Evolutionary conservation across 768 basidiomycete species (phyloP), one percentile per base, ranked within the genome.

Genomic region (Leccinum aurantiacum): DNA sequence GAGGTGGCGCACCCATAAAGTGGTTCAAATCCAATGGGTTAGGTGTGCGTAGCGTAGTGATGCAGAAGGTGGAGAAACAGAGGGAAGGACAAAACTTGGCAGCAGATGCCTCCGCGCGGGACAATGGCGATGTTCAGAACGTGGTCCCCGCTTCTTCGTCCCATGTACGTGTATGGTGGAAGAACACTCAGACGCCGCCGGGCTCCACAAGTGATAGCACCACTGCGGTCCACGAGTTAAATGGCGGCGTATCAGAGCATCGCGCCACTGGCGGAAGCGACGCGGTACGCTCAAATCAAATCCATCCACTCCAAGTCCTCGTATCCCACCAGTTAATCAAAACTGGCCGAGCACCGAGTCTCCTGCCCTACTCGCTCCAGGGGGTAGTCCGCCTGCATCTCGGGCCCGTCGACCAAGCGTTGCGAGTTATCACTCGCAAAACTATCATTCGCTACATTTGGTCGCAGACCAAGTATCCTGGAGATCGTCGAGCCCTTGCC

Each of bases 101-200:
- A 6, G 60, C 54, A 41, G 31, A 49, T 17, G 25, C n/a, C 56
- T 37, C 59, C 11, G 11, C 44, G 1, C 37, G 10, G 47, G 56
- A 60, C 46, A 56, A 58, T 19, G 25, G 33, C 14, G 66, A 65
- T 27, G 25, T 15, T 9, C 61, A 61, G 25, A 48, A 15, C 27
- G 57, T 6, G 8, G 54, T 13, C 31, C 54, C 61, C 35, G 22
- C 48, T 9, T 60, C 67, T 31, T 44, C 71, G 13, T 55, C 63
- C 31, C 68, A 65, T 10, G 41, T 63, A 14, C 72, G 71, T 33
- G 72, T 71, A 31, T 72, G 71, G 71, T 72, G 71, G 71, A 72
- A 69, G 61, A 70, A 22, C 22, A 22, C 22, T 22, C 22, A 65
- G 56, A 67, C 69, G 0, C 62, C 63, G 5, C 49, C 60, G 3